Evolutionary conservation across 441 rosid genomes (phyloP).

Genomic region (Brassica hybrid): DNA sequence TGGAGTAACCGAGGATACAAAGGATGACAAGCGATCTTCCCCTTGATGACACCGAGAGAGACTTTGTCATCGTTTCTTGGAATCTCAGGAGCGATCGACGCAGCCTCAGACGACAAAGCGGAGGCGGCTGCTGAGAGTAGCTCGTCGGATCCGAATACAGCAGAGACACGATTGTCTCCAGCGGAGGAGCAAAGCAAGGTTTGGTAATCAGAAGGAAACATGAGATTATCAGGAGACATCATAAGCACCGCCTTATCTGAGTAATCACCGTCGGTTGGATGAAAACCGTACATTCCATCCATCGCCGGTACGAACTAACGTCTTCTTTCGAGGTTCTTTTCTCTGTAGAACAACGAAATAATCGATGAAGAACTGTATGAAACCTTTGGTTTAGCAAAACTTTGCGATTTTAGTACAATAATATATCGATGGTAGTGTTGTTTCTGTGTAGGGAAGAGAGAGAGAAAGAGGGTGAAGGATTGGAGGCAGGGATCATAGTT

Average conservation of each 20-base stretch:
- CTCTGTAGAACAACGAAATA: neutral
- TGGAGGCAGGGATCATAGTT: slow-evolving; percentile 44
- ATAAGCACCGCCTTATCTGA: slow-evolving; percentile 57
- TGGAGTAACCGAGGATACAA: slow-evolving; percentile 83
- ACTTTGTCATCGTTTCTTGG: slow-evolving; percentile 48
- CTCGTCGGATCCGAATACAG: slow-evolving; percentile 73
- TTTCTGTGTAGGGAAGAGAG: slow-evolving; percentile 22
- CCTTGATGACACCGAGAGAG: slow-evolving; percentile 56
- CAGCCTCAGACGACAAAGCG: slow-evolving; percentile 64
- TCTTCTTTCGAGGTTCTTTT: neutral
- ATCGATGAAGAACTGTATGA: slow-evolving; percentile 4
- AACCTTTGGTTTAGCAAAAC: neutral
- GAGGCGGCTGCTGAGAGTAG: slow-evolving; percentile 64
- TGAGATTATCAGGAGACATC: slow-evolving; percentile 76
- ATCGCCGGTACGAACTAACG: slow-evolving; percentile 29
- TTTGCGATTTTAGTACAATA: slow-evolving; percentile 4
- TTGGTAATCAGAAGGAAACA: slow-evolving; percentile 65
- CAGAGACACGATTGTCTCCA: slow-evolving; percentile 41
- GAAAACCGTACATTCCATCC: slow-evolving; percentile 85
- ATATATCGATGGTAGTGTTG: slow-evolving; percentile 17
- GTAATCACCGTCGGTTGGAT: slow-evolving; percentile 62
- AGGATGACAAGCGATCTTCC: slow-evolving; percentile 87
- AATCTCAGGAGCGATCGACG: slow-evolving; percentile 60
- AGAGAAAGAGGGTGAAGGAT: slow-evolving; percentile 13
- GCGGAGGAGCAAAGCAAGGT: slow-evolving; percentile 52